Percentiles rank a stretch among this genome's conserved stretches.
These are phyloP conservation scores for Lanmaoa pseudosensibilis DNA, from an alignment of 768 basidiomycete species.

Conservation along the genomic window DNA sequence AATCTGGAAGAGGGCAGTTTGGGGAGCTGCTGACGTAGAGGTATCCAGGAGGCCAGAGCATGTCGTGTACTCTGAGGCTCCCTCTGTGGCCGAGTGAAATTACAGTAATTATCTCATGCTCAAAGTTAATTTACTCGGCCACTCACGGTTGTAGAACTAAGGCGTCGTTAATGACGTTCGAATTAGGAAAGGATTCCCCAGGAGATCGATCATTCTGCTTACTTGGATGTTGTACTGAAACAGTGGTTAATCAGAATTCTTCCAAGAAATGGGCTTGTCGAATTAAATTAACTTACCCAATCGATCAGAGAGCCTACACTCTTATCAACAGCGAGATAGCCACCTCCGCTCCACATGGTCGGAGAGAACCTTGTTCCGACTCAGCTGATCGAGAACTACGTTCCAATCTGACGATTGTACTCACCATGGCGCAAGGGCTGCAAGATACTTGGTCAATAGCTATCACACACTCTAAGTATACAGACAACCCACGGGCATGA, in stretches of 20 bases:
- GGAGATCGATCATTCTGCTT: neutral
- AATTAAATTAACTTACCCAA: slow-evolving; percentile 34
- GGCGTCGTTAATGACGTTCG: neutral
- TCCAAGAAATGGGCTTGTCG: neutral
- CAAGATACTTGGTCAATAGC: neutral
- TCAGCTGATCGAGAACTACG: neutral
- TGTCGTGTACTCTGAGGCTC: slow-evolving; percentile 37
- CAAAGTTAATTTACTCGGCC: neutral
- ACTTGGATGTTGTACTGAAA: slow-evolving; percentile 41
- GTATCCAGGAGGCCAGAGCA: slow-evolving; percentile 39
- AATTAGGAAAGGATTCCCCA: neutral
- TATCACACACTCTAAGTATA: neutral
- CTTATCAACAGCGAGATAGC: slow-evolving; percentile 37
- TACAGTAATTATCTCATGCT: neutral
- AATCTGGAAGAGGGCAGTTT: slow-evolving; percentile 50
- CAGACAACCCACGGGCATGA: slow-evolving; percentile 34
- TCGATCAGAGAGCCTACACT: slow-evolving; percentile 45
- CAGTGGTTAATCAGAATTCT: neutral
- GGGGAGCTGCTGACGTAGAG: slow-evolving; percentile 41
- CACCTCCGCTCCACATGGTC: slow-evolving; percentile 24
- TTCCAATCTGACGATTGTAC: neutral
- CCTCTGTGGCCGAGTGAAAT: slow-evolving; percentile 29
- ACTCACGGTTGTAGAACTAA: slow-evolving; percentile 32
- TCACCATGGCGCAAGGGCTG: slow-evolving; percentile 22
- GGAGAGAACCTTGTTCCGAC: slow-evolving; percentile 20